A percentile compares a stretch with the other conserved stretches of the same genome.
These are phyloP conservation scores for Aspergillus novofumigatus DNA, from an alignment of 2,329 filamentous ascomycete species.

Conservation along the genomic window DNA sequence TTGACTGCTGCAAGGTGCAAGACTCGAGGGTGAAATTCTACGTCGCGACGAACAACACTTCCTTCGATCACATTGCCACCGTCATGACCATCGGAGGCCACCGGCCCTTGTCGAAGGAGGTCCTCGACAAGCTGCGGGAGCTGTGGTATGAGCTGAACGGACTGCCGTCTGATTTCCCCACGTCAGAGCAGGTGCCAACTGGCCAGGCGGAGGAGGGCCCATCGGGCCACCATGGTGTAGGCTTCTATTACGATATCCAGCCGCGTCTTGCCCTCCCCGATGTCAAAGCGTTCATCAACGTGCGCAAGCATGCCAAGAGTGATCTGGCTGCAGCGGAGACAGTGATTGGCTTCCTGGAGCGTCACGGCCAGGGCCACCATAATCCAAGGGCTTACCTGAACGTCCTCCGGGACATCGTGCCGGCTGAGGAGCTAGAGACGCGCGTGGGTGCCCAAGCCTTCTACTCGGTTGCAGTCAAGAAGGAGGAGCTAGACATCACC, in stretches of 20 bases:
- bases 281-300: neutral
- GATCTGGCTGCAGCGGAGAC: neutral
- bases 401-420: neutral
- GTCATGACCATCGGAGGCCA: slow-evolving; percentile 4
- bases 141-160: slow-evolving; percentile 3
- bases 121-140: slow-evolving; percentile 1
- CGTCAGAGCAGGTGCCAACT: neutral
- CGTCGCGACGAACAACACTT: slow-evolving; percentile 1
- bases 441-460: neutral
- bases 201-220: neutral
- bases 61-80: slow-evolving; percentile 3
- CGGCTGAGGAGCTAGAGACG: slow-evolving; percentile 1
- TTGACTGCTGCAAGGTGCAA: slow-evolving; percentile 3
- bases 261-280: neutral
- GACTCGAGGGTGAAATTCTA: slow-evolving; percentile 2
- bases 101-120: neutral
- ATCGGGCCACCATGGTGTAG: neutral
- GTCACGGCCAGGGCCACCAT: neutral
- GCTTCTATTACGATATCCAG: slow-evolving; percentile 5
- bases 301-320: slow-evolving; percentile 3
- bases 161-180: slow-evolving; percentile 1
- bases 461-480: slow-evolving; percentile 2
- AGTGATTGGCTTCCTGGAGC: slow-evolving; percentile 1
- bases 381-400: slow-evolving; percentile 2
- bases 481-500: slow-evolving; percentile 3